Evolutionary conservation across 2,329 filamentous ascomycete species (phyloP), one percentile per base, ranked within the genome.

Genomic region (Aspergillus aculeatus): DNA sequence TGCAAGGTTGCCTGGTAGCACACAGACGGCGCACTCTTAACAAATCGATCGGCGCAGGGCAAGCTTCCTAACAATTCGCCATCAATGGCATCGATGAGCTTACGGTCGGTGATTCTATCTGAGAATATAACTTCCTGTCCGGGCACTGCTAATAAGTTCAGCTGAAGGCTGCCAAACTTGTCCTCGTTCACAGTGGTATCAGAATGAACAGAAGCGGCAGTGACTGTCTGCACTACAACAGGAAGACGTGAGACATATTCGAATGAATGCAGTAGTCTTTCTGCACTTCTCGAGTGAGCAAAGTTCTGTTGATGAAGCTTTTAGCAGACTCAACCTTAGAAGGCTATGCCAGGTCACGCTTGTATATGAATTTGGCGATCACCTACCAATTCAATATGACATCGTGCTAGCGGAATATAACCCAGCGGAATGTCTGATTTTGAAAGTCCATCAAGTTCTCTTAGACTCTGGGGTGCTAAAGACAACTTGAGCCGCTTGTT

Each of bases 401-500:
- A 62, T 16, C 71, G 69, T 55, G 64, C 67, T 31, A 77, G 61
- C 44, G 73, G 69, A 52, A 77, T 71, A 59, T 75, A 74, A 0
- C 70, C 71, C 31, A 58, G n/a, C 49, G 70, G 70, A 6, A 64
- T 59, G 50, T 65, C 54, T 35, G 56, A 58, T 3, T 50, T 26
- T 5, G 66, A 66, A 6, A 67, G 16, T 1, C 67, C 66, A 49
- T 63, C 58, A 14, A 61, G 23, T 2, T 65, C 24, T 10, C 59
- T 49, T 16, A 74, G 60, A 19, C 64, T 70, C 14, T 58, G 62
- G 26, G 57, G 19, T 10, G 52, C 62, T 31, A 62, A 57, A 48
- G 59, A 21, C 50, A 69, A 26, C 62, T 74, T 77, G 61, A 71
- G 73, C 54, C 74, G 73, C 63, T 77, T 77, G 19, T 49, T 67